These are phyloP conservation scores for Coemansia sp. DNA, from an alignment of 192 early-diverging fungal genomes.

Conservation along the genomic window DNA sequence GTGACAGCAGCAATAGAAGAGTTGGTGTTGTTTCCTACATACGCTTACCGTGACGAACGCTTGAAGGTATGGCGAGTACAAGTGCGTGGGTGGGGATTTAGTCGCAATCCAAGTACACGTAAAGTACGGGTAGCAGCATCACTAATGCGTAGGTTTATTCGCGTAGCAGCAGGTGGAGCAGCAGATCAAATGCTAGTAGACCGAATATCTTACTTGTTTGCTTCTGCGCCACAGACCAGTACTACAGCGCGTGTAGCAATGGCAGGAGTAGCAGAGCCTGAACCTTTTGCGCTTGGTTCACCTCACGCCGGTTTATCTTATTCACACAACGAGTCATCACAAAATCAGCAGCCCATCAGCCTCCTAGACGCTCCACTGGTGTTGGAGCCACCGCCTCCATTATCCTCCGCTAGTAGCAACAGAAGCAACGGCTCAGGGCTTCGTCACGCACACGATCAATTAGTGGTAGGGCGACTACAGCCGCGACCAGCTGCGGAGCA, in stretches of 20 bases:
- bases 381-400: constrained; percentile 16
- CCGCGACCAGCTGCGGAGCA: constrained; percentile 11
- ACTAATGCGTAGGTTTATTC: constrained; percentile 43
- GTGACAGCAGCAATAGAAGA: constrained; percentile 23
- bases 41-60: constrained; percentile 49
- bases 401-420: constrained; percentile 1
- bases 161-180: constrained; percentile 28
- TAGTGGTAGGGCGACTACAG: constrained; percentile 13
- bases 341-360: constrained; percentile 17
- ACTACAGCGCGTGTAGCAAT: constrained; percentile 43
- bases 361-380: constrained; percentile 47
- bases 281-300: constrained; percentile 32
- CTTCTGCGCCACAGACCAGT: constrained; percentile 24
- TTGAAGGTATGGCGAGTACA: constrained; percentile 52
- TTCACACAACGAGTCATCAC: not conserved
- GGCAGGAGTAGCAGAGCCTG: constrained; percentile 44
- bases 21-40: constrained; percentile 48
- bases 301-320: not conserved
- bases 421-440: not conserved
- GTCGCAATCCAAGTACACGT: constrained; percentile 31
- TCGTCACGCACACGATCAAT: constrained; percentile 10
- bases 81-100: constrained; percentile 47
- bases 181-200: constrained; percentile 37
- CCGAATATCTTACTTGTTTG: constrained; percentile 48
- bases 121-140: constrained; percentile 35